Evolutionary conservation across 805 yeast genomes (phyloP), one percentile per base, ranked within the genome.

Genomic region (Nakazawaea ishiwadae): DNA sequence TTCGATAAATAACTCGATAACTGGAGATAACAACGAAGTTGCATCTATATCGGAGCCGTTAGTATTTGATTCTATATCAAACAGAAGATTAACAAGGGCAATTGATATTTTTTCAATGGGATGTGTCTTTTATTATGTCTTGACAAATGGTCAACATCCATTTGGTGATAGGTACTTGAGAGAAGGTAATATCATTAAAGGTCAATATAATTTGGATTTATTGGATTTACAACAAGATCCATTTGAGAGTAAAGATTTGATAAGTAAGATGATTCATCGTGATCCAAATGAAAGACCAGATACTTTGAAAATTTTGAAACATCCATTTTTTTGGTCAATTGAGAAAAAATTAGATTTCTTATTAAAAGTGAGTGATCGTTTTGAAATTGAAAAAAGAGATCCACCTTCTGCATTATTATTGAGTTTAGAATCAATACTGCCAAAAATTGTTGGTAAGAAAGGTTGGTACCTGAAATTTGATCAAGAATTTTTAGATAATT

Each of bases 81-180:
- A 66, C 34, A 76, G 84, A 48, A 69, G 95, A 39, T 68, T 89
- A 30, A 90, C 96, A 0, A 75, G 90, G 48, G 89, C 96, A 0
- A 85, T 93, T 41, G 99, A 93, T 60, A 84, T 93, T 4, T 93
- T 93, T 56, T 86, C 97, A 0, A 66, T 91, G 46, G 99, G 99
- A 0, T 93, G 99, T 63, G 90, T 93, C 1, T 93, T 87, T 55
- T 91, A 76, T 57, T 93, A 89, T 54, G 83, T 90, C 30, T 62
- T 93, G 28, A 73, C 96, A 0, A 77, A 76, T 12, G 98, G 99
- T 0, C 56, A 61, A 7, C 99, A 93, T 67, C 99, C 99, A 4
- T 93, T 86, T 66, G 99, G 99, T n/a, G 93, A 85, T 53, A 68
- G 87, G 35, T 88, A 87, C 53, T 58, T 82, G 52, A 72, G 99